Conservation (phyloP, 2,329 filamentous ascomycete species). For the Ceratocystis variospora region DNA sequence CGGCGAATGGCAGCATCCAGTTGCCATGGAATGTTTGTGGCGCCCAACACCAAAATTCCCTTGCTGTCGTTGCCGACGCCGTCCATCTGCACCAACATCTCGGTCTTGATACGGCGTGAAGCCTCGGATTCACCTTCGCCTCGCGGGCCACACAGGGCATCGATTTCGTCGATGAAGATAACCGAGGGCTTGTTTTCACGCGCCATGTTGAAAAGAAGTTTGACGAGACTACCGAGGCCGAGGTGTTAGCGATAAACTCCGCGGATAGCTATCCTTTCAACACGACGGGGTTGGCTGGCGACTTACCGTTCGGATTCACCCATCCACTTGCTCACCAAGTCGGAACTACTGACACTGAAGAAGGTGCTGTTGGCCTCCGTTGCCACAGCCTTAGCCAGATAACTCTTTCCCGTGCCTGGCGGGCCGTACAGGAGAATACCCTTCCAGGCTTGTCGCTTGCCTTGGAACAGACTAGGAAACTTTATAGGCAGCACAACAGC, state of each 20-base stretch:
- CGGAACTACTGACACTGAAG: constrained; percentile 94
- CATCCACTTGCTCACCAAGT: constrained; percentile 99
- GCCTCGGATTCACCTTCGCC: constrained; percentile 95
- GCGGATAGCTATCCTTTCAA: constrained; percentile 1
- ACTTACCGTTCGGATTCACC: constrained; percentile 86
- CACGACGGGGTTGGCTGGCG: constrained; percentile 8
- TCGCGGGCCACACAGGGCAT: constrained; percentile 85
- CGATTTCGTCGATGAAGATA: constrained; percentile 97
- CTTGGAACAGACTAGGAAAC: constrained; percentile 90
- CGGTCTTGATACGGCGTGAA: constrained; percentile 93
- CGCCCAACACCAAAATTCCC: constrained; percentile 85
- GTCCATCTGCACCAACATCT: constrained; percentile 97
- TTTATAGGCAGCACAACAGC: constrained; percentile 96
- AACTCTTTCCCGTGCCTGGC: constrained; percentile 94
- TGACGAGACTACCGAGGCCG: constrained; percentile 55
- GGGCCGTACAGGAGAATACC: constrained; percentile 93
- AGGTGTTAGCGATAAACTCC: background rate
- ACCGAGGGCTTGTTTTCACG: constrained; percentile 96
- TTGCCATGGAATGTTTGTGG: constrained; percentile 98
- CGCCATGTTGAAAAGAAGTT: constrained; percentile 93
- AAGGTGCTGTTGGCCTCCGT: constrained; percentile 98
- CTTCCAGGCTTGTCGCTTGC: constrained; percentile 96
- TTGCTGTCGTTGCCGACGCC: constrained; percentile 92
- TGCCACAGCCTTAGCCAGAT: constrained; percentile 90
- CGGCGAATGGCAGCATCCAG: constrained; percentile 88